Evolutionary conservation across 1,284 basidiomycete genomes (phyloP), one percentile per base, ranked within the genome.

Genomic region (Ustilago shanxiensis): DNA sequence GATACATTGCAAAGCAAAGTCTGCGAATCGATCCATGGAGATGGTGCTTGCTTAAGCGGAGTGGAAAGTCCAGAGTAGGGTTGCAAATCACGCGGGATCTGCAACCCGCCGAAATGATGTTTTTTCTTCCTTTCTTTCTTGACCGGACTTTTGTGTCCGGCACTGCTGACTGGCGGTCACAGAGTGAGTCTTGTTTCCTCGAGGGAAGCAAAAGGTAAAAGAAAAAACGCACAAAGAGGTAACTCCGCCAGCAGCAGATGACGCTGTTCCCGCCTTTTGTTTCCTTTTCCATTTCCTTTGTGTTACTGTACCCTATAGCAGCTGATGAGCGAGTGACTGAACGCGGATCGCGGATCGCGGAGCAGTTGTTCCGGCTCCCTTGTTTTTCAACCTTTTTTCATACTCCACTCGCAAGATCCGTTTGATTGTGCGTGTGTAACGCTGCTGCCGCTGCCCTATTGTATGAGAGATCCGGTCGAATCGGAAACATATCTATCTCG

Each of bases 291-390:
- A 5, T 51, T 51, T 51, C 49, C 31, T 33, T 33, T 33, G 5
- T 33, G 7, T 33, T 33, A 7, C 31, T n/a, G n/a, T n/a, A n/a
- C n/a, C n/a, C n/a, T 41, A 6, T 6, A 14, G 14, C 35, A 37
- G 35, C 35, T 14, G 35, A 37, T 37, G 35, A 37, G 11, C 20
- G 44, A 6, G 44, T 41, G 13, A 41, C 9, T 16, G 39, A 18
- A 33, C 9, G 31, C 31, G 31, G n/a, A n/a, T n/a, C n/a, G n/a
- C 31, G 31, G 18, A 37, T 37, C 35, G 53, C 53, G 53, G 53
- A 55, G 53, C 53, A 26, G 24, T 26, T 39, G 54, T 44, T 28
- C 54, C 28, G 54, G 54, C 3, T 44, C 10, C 16, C n/a, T 35
- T 24, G n/a, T 44, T 29, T 1, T 4, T n/a, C 49, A 18, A 29